Evolutionary conservation across 2,329 filamentous ascomycete species (phyloP).

Genomic region (Fusarium sp.): DNA sequence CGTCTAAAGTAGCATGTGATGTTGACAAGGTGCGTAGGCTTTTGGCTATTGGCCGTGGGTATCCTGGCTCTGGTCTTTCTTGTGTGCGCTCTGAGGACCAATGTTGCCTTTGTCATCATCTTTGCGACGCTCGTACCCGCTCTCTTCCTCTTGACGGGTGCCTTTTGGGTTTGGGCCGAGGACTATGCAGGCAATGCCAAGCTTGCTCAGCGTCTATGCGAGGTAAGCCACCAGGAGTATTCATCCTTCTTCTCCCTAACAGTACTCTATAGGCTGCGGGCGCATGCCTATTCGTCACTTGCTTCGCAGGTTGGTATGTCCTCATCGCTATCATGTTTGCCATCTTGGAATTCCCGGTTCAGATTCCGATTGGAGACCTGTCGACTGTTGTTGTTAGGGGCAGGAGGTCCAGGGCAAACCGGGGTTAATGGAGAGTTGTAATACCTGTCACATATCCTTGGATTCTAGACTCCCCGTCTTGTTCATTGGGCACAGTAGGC

Average conservation of each 20-base stretch:
- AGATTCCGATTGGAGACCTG: slow-evolving; percentile 67
- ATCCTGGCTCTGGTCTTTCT: slow-evolving; percentile 73
- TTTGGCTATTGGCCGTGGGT: slow-evolving; percentile 74
- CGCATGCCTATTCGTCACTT: slow-evolving; percentile 61
- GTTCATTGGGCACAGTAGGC: fast-evolving
- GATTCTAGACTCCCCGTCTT: neutral
- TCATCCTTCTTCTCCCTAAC: fast-evolving
- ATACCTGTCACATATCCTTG: neutral
- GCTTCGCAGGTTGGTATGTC: slow-evolving; percentile 65
- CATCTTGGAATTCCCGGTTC: slow-evolving; percentile 66
- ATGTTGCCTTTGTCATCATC: slow-evolving; percentile 76
- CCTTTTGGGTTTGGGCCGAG: slow-evolving; percentile 66
- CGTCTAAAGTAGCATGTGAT: slow-evolving; percentile 54
- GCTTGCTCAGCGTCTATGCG: slow-evolving; percentile 58
- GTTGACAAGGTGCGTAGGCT: slow-evolving; percentile 50
- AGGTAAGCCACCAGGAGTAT: slow-evolving; percentile 40
- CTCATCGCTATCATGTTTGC: slow-evolving; percentile 65
- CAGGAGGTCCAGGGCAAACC: slow-evolving; percentile 17
- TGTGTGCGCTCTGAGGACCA: slow-evolving; percentile 77
- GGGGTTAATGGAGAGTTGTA: neutral
- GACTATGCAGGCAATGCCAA: slow-evolving; percentile 40
- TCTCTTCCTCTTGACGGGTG: slow-evolving; percentile 69
- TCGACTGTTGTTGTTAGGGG: slow-evolving; percentile 56
- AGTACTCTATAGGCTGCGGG: slow-evolving; percentile 54
- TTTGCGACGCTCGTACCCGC: slow-evolving; percentile 69